A percentile compares a stretch with the other conserved stretches of the same genome.
phyloP scores from a whole-genome alignment of 805 yeast species.

The Hanseniaspora clermontiae region DNA sequence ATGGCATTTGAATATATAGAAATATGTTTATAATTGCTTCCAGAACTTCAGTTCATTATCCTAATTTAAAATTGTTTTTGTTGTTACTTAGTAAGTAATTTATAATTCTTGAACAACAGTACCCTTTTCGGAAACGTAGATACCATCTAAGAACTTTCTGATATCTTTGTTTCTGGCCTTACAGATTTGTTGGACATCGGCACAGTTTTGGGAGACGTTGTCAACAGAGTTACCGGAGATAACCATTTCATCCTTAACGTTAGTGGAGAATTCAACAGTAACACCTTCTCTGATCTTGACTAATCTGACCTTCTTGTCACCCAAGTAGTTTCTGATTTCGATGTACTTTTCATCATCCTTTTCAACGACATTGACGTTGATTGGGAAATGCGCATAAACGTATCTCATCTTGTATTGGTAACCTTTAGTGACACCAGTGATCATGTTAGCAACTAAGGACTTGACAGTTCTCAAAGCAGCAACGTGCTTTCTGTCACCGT shows the following conservation, averaged over 20 bases:
- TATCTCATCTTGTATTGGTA: conserved; percentile 99
- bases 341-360: conserved; percentile 60
- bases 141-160: conserved; percentile 99
- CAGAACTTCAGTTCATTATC: neutral
- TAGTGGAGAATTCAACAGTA: conserved; percentile 61
- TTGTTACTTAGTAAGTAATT: conserved; percentile 9
- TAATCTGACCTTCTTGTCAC: conserved; percentile 94
- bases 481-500: conserved; percentile 99
- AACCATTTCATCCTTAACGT: conserved; percentile 88
- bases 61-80: conserved; percentile 4
- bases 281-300: conserved; percentile 85
- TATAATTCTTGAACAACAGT: conserved; percentile 56
- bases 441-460: conserved; percentile 83
- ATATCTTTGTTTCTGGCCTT: conserved; percentile 99
- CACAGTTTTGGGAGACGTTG: conserved; percentile 96
- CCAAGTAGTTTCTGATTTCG: conserved; percentile 99
- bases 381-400: conserved; percentile 99
- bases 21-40: neutral
- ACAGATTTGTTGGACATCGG: conserved; percentile 95
- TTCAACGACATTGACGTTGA: conserved; percentile 85
- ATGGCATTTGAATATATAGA: conserved; percentile 12
- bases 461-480: conserved; percentile 69
- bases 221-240: conserved; percentile 92
- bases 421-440: conserved; percentile 98
- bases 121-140: conserved; percentile 95